A percentile compares a stretch with the other conserved stretches of the same genome.
Conservation (phyloP, 345 rosid species). For the Arabidopsis arenosa region DNA sequence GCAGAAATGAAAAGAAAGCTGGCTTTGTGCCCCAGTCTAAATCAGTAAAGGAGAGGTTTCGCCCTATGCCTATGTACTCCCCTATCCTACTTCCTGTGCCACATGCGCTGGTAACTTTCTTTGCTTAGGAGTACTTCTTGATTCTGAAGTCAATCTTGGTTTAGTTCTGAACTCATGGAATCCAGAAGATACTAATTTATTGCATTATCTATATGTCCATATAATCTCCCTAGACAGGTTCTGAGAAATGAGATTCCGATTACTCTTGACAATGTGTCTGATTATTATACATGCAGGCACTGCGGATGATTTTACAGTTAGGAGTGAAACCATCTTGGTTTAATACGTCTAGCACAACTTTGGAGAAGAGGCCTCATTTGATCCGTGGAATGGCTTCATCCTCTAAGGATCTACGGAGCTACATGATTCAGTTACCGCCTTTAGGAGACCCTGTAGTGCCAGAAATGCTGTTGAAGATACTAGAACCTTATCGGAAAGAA, state of each 20-base stretch:
- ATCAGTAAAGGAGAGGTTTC: slow-evolving; percentile 81
- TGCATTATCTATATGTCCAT: slow-evolving; percentile 9
- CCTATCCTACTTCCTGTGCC: slow-evolving; percentile 87
- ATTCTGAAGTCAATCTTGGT: slow-evolving; percentile 22
- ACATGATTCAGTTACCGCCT: slow-evolving; percentile 81
- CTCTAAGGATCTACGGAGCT: slow-evolving; percentile 78
- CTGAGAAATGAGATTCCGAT: slow-evolving; percentile 13
- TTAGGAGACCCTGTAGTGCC: slow-evolving; percentile 92
- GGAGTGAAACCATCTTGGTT: slow-evolving; percentile 98
- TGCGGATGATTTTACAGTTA: slow-evolving; percentile 93
- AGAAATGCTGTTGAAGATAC: slow-evolving; percentile 94
- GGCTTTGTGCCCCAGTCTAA: slow-evolving; percentile 53
- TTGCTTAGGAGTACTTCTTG: slow-evolving; percentile 28
- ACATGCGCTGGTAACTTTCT: slow-evolving; percentile 79
- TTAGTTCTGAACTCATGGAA: slow-evolving; percentile 16
- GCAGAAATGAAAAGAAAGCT: slow-evolving; percentile 73
- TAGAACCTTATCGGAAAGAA: slow-evolving; percentile 88
- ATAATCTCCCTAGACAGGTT: slow-evolving; percentile 6
- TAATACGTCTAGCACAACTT: slow-evolving; percentile 72
- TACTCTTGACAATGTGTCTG: slow-evolving; percentile 34
- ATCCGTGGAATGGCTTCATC: slow-evolving; percentile 75
- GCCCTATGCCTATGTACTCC: slow-evolving; percentile 91
- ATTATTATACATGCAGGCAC: slow-evolving; percentile 61
- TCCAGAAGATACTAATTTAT: slow-evolving; percentile 19
- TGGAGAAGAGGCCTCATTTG: slow-evolving; percentile 77